A percentile compares a stretch with the other conserved stretches of the same genome.
These are phyloP conservation scores for Aspergillus hortae DNA, from an alignment of 2,329 filamentous ascomycete genomes.

Conservation along the genomic window DNA sequence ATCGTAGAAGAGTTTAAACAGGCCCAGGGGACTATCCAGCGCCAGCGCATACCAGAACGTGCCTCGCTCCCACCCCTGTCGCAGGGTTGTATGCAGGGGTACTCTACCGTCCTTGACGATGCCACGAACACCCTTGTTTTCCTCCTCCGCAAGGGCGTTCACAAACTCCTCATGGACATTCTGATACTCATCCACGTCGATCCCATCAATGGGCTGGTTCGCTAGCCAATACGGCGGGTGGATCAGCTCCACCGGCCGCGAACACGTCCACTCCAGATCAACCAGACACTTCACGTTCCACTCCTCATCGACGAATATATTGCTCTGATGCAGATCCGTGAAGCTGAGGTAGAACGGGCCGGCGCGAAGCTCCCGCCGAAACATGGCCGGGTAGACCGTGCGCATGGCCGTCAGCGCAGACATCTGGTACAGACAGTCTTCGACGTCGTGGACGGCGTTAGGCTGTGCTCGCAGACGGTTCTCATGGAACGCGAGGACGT, in stretches of 20 bases:
- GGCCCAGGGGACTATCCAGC: neutral
- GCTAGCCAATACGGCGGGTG: constrained; percentile 26
- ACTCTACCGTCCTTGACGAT: neutral
- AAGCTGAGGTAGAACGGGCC: constrained; percentile 5
- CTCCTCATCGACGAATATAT: constrained; percentile 24
- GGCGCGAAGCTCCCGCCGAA: neutral
- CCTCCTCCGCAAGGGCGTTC: constrained; percentile 1
- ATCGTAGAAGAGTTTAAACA: neutral
- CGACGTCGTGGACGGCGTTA: constrained; percentile 26
- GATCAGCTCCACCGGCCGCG: constrained; percentile 22
- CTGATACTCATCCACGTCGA: constrained; percentile 7
- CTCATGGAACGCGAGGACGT: constrained; percentile 31
- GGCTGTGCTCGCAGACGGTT: constrained; percentile 32
- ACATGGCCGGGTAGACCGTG: neutral
- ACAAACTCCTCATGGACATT: constrained; percentile 7
- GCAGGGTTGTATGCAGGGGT: neutral
- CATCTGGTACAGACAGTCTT: constrained; percentile 31
- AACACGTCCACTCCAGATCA: constrained; percentile 26
- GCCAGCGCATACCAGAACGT: constrained; percentile 1
- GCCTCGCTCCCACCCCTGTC: neutral
- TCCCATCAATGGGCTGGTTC: constrained; percentile 13
- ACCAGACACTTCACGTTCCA: constrained; percentile 25
- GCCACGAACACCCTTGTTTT: neutral
- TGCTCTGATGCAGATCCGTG: constrained; percentile 39
- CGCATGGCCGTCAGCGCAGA: constrained; percentile 28